Base-by-base conservation (phyloP, 495 filamentous ascomycete species). In the Amniculicola lignicola region DNA sequence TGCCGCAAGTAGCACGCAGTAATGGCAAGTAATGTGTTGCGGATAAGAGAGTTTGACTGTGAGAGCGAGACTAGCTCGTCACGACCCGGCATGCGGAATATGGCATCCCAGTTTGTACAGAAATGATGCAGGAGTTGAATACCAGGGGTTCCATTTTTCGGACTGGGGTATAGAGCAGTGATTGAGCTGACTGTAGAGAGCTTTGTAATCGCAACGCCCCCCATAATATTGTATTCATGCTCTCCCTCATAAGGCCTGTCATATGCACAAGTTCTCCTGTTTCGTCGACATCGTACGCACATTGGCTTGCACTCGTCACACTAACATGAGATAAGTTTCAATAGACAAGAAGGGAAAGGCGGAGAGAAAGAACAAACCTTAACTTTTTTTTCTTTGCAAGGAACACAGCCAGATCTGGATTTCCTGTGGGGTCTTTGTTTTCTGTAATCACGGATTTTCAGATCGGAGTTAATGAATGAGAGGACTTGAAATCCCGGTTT, bases 231-330 rank as follows among this genome's bases (percentile, higher is more conserved):
- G 46, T 15, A 31, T 12, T 14, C 12, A 47, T 22, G 7, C 27
- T 35, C 37, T 27, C 6, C n/a, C n/a, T 21, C 46, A 15, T n/a
- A 12, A 37, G 16, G 19, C 27, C 22, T 12, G 14, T 37, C 31
- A 29, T 51, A 51, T 21, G 15, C n/a, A 23, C 48, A 51, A 14
- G 12, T 10, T 27, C 48, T 23, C 6, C 35, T 22, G 23, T 51
- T 51, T 35, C 48, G 16, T 51, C 21, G 48, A 41, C 48, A 51
- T 28, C 48, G 33, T n/a, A n/a, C 22, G 24, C 48, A 51, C 10
- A 21, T 27, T 27, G 48, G 48, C 24, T 29, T 39, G 22, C 9
- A 9, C 48, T 51, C 48, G 23, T 51, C 48, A 22, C 48, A 51
- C 48, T 51, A 18, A 9, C 16, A 37, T 35, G 18, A 28, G 33